Evolutionary conservation across 495 filamentous ascomycete genomes (phyloP).

Genomic region (Gamarada debralockiae): DNA sequence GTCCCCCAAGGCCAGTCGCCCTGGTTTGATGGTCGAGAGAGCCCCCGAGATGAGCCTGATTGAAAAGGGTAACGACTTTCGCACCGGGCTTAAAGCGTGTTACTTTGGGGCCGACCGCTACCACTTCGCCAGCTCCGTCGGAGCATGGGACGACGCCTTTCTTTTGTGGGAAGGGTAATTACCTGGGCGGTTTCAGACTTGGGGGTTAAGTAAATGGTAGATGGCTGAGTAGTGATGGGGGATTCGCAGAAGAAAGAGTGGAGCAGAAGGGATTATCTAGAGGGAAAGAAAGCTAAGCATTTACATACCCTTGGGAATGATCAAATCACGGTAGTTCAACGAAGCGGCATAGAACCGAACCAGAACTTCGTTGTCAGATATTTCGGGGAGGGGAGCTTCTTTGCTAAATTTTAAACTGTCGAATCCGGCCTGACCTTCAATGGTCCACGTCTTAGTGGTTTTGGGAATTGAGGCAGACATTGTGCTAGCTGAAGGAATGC

Average conservation of each 20-base stretch:
- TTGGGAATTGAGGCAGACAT: too few species aligned
- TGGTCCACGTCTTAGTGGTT: constrained; percentile 19
- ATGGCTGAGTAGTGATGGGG: too few species aligned
- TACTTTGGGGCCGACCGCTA: constrained; percentile 65
- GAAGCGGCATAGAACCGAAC: constrained; percentile 72
- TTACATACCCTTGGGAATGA: constrained; percentile 63
- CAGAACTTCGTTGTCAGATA: constrained; percentile 56
- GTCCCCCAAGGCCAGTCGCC: constrained; percentile 64
- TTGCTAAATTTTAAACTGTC: constrained; percentile 20
- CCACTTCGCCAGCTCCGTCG: constrained; percentile 74
- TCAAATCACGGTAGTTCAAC: constrained; percentile 79
- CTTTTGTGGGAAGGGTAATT: constrained; percentile 57
- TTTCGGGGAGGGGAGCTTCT: constrained; percentile 38
- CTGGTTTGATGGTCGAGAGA: constrained; percentile 38
- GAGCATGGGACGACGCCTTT: constrained; percentile 65
- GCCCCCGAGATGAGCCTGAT: constrained; percentile 69
- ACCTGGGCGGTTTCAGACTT: too few species aligned
- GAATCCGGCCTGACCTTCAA: constrained; percentile 20
- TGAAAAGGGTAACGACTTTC: constrained; percentile 73
- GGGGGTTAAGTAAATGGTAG: too few species aligned
- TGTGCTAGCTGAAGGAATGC: too few species aligned
- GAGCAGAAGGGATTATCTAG: too few species aligned
- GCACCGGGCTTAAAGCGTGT: constrained; percentile 58
- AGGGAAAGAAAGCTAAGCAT: too few species aligned
- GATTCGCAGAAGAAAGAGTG: too few species aligned